A percentile compares a stretch with the other conserved stretches of the same genome.
Evolutionary conservation across 345 rosid genomes (phyloP).

Genomic region (Acer campestre): DNA sequence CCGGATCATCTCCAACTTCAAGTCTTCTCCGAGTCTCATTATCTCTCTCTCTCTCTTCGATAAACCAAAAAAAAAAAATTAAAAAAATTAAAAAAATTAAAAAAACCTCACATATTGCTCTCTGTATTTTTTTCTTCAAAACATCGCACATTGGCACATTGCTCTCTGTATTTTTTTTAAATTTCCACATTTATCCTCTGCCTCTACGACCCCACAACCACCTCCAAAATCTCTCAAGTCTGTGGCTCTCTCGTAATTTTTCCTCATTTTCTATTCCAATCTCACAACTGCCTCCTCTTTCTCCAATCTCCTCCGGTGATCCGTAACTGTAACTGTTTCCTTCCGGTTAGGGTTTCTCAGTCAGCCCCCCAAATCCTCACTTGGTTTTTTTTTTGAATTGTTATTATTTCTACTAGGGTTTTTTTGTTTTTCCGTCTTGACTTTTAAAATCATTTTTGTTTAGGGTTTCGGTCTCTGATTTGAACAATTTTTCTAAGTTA

Average conservation of each 20-base stretch:
- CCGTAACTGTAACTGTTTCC: neutral
- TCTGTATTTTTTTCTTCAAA: neutral
- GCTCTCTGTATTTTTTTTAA: neutral
- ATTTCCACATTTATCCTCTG: slow-evolving; percentile 30
- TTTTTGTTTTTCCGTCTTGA: neutral
- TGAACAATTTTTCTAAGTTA: slow-evolving; percentile 16
- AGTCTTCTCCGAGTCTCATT: slow-evolving; percentile 25
- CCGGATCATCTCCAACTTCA: neutral
- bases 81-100: too few species aligned
- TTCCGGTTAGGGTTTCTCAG: slow-evolving; percentile 21
- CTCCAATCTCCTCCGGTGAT: slow-evolving; percentile 28
- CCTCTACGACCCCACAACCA: neutral
- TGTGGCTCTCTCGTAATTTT: slow-evolving; percentile 28
- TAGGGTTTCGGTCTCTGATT: slow-evolving; percentile 12
- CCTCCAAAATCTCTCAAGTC: neutral
- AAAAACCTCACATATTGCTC: too few species aligned
- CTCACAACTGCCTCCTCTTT: neutral
- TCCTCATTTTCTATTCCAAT: slow-evolving; percentile 15
- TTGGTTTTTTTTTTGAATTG: neutral
- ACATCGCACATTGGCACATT: neutral
- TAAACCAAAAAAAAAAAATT: neutral
- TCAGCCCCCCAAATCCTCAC: neutral
- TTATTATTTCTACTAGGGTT: neutral
- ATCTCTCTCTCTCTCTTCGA: neutral
- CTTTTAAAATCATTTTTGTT: neutral